Evolutionary conservation across 331 rosid species (phyloP).

Genomic region (Malus hybrid): DNA sequence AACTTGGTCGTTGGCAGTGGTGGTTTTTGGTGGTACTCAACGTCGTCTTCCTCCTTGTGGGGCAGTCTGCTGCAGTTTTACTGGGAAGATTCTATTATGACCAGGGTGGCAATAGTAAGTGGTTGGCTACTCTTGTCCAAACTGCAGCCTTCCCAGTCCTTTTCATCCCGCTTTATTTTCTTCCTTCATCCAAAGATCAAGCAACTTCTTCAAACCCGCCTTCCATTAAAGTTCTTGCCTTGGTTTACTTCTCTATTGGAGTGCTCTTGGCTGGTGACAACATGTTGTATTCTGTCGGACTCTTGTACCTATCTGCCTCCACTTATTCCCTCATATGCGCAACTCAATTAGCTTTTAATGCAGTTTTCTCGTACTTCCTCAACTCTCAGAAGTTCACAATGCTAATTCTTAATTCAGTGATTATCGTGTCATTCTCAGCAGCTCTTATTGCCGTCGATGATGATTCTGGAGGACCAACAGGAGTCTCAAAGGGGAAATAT

Average conservation of each 20-base stretch:
- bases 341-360: slow-evolving; percentile 63
- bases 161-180: slow-evolving; percentile 33
- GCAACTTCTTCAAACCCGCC: slow-evolving; percentile 12
- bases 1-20: slow-evolving; percentile 51
- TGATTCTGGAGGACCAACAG: slow-evolving; percentile 28
- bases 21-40: slow-evolving; percentile 48
- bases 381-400: slow-evolving; percentile 60
- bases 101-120: slow-evolving; percentile 58
- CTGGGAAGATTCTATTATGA: slow-evolving; percentile 62
- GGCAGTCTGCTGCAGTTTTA: slow-evolving; percentile 61
- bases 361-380: slow-evolving; percentile 57
- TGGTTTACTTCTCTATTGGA: slow-evolving; percentile 46
- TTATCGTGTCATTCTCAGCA: slow-evolving; percentile 48
- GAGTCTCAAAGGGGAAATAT: slow-evolving; percentile 28
- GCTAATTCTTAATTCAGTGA: slow-evolving; percentile 45
- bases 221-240: slow-evolving; percentile 21
- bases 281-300: slow-evolving; percentile 55
- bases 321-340: slow-evolving; percentile 69
- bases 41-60: slow-evolving; percentile 45
- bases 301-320: slow-evolving; percentile 59
- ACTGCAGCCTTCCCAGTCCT: slow-evolving; percentile 60
- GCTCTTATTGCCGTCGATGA: slow-evolving; percentile 53
- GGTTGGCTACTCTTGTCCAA: slow-evolving; percentile 72
- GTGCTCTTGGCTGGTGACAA: slow-evolving; percentile 43
- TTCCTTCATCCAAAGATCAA: slow-evolving; percentile 23